A percentile compares a stretch with the other conserved stretches of the same genome.
These are phyloP conservation scores for Mortierella antarctica DNA, from an alignment of 192 early-diverging fungal genomes.

Conservation along the genomic window DNA sequence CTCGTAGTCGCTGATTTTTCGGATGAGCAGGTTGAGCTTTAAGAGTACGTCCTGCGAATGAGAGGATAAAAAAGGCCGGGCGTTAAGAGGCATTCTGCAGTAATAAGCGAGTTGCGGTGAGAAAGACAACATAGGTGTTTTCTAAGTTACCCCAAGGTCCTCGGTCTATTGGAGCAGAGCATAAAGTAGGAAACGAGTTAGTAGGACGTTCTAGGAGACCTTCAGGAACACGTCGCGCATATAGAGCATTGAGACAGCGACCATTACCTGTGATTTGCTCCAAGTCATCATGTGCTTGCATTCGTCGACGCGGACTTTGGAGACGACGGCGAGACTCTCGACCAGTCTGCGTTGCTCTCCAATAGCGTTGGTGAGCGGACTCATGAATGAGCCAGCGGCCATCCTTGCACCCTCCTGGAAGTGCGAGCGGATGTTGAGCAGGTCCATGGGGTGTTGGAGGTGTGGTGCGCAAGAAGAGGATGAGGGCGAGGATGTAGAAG, in stretches of 20 bases:
- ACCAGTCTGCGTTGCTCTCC: slow-evolving; percentile 40
- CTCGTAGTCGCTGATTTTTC: slow-evolving; percentile 53
- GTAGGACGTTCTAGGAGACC: background rate
- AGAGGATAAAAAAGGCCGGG: background rate
- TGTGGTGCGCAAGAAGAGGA: background rate
- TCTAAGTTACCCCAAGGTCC: slow-evolving; percentile 37
- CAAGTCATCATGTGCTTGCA: slow-evolving; percentile 55
- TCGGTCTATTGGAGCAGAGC: slow-evolving; percentile 27
- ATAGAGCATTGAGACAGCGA: background rate
- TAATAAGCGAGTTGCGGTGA: background rate
- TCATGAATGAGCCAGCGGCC: slow-evolving; percentile 40
- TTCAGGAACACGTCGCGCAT: background rate
- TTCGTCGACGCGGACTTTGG: slow-evolving; percentile 50
- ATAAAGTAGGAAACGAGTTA: background rate
- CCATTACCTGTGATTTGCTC: slow-evolving; percentile 45
- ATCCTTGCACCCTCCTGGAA: slow-evolving; percentile 28
- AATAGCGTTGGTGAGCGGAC: slow-evolving; percentile 49
- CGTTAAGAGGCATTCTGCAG: background rate
- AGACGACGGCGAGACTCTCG: slow-evolving; percentile 31
- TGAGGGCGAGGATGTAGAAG: background rate
- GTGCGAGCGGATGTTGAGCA: slow-evolving; percentile 31
- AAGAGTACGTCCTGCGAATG: slow-evolving; percentile 35
- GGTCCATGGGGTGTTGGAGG: slow-evolving; percentile 10
- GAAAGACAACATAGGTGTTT: background rate
- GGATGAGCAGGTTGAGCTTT: slow-evolving; percentile 47